A percentile compares a stretch with the other conserved stretches of the same genome.
These are phyloP conservation scores for Solanum phureja DNA, from an alignment of 257 asterid genomes.

Conservation along the genomic window DNA sequence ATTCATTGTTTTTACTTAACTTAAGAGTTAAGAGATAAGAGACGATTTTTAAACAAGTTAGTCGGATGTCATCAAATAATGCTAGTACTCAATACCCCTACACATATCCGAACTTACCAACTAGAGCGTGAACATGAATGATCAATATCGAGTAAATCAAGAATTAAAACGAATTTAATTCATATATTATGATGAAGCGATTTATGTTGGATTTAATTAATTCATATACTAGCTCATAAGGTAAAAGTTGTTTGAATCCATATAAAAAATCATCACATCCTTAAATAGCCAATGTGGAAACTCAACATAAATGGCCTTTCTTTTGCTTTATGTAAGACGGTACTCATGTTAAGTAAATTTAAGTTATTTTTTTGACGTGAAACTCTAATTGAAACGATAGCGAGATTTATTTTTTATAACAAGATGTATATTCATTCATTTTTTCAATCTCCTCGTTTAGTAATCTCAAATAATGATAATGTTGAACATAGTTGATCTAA, in stretches of 20 bases:
- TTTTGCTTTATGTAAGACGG: neutral
- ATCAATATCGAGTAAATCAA: neutral
- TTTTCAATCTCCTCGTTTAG: neutral
- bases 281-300: neutral
- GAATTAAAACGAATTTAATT: too few relatives aligned
- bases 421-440: neutral
- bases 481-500: neutral
- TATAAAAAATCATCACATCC: neutral
- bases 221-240: neutral
- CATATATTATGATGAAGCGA: neutral
- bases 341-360: neutral
- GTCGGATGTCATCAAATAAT: neutral
- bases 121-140: neutral
- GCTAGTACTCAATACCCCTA: neutral
- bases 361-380: neutral
- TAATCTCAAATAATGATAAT: neutral
- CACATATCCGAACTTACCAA: neutral
- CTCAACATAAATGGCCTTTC: neutral
- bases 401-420: neutral
- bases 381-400: neutral
- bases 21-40: neutral
- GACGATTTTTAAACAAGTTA: neutral
- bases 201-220: neutral
- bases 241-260: neutral
- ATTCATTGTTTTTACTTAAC: neutral